These are phyloP conservation scores for Hirschfeldia incana DNA, from an alignment of 345 rosid genomes.

Conservation along the genomic window DNA sequence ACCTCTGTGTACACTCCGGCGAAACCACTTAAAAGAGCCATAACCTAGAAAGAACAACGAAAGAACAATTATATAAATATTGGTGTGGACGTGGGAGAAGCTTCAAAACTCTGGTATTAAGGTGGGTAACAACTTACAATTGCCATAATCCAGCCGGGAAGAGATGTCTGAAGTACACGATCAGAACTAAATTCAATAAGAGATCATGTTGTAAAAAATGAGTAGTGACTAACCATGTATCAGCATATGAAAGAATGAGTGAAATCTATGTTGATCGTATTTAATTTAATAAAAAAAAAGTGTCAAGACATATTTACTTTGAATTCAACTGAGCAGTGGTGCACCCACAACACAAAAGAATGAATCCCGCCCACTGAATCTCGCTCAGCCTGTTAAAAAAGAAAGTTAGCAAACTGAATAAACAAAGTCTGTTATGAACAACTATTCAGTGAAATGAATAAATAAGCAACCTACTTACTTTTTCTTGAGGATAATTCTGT, in stretches of 20 bases:
- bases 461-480: slow-evolving; percentile 49
- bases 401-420: background rate
- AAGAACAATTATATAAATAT: background rate
- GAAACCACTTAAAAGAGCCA: slow-evolving; percentile 96
- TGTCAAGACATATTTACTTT: slow-evolving; percentile 50
- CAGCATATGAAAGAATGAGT: too few relatives aligned
- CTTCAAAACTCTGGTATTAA: slow-evolving; percentile 2
- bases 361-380: slow-evolving; percentile 96
- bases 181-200: slow-evolving; percentile 59
- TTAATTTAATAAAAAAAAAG: too few relatives aligned
- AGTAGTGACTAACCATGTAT: background rate
- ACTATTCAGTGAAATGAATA: background rate
- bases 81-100: slow-evolving; percentile 10
- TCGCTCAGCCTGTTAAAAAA: slow-evolving; percentile 69
- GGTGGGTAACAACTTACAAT: slow-evolving; percentile 60
- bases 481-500: slow-evolving; percentile 86
- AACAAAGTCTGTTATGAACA: background rate
- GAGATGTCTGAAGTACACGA: slow-evolving; percentile 86
- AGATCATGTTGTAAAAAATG: background rate
- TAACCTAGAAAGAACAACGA: slow-evolving; percentile 52
- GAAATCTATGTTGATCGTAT: background rate
- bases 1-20: slow-evolving; percentile 99
- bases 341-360: slow-evolving; percentile 92
- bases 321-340: slow-evolving; percentile 95
- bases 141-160: slow-evolving; percentile 96